Conservation (phyloP, 352 stramenopile species). For the Phytophthora meadii region DNA sequence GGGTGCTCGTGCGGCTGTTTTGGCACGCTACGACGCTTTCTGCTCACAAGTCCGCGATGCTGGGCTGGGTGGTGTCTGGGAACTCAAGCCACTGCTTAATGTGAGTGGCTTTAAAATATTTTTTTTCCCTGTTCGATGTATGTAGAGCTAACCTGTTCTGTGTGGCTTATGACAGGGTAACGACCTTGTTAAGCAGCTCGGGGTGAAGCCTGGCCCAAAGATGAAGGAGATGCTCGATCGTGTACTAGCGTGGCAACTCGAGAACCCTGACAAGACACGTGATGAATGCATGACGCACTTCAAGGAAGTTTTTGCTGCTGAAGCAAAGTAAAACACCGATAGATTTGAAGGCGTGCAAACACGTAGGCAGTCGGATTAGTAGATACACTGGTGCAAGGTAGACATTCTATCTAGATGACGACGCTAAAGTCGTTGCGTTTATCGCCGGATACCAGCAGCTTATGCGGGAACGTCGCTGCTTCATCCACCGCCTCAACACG, state of each 20-base stretch:
- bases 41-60: constrained; percentile 29
- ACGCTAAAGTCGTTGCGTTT: constrained; percentile 81
- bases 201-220: constrained; percentile 60
- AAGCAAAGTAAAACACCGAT: constrained; percentile 13
- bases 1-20: constrained; percentile 25
- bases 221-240: constrained; percentile 68
- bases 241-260: constrained; percentile 69
- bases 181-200: constrained; percentile 68
- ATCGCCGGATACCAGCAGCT: constrained; percentile 46
- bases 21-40: constrained; percentile 51
- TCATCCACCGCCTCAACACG: constrained; percentile 42
- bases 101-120: constrained; percentile 33
- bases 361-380: constrained; percentile 26
- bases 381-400: constrained; percentile 28
- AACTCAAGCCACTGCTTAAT: constrained; percentile 76
- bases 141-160: constrained; percentile 11
- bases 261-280: constrained; percentile 53
- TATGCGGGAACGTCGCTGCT: constrained; percentile 52
- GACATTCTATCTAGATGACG: constrained; percentile 52
- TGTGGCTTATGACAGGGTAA: constrained; percentile 52
- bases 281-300: constrained; percentile 68
- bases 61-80: constrained; percentile 57
- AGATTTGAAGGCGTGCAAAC: constrained; percentile 6
- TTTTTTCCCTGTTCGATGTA: not conserved
- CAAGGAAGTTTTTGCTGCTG: constrained; percentile 19